Evolutionary conservation across 208 protist genomes (phyloP).

Genomic region (Naegleria fowleri): DNA sequence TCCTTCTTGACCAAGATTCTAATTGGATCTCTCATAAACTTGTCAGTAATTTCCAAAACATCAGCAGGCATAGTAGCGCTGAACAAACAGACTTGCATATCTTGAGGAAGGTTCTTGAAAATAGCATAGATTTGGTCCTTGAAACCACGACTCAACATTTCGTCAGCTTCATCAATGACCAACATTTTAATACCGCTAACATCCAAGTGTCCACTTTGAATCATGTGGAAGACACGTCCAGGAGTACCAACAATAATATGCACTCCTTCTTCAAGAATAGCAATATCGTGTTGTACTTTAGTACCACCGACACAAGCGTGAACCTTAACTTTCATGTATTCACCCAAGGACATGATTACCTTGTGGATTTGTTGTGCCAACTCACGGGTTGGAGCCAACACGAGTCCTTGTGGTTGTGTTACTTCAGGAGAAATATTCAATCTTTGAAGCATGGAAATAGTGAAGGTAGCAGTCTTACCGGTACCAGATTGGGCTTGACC

Average conservation of each 20-base stretch:
- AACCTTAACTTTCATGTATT: slow-evolving; percentile 79
- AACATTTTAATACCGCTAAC: slow-evolving; percentile 80
- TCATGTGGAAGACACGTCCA: slow-evolving; percentile 94
- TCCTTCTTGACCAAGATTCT: slow-evolving; percentile 98
- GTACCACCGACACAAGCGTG: slow-evolving; percentile 81
- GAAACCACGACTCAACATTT: slow-evolving; percentile 93
- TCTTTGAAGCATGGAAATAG: slow-evolving; percentile 78
- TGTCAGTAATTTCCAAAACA: slow-evolving; percentile 94
- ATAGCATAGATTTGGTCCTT: slow-evolving; percentile 98
- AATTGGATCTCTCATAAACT: slow-evolving; percentile 97
- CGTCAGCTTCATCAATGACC: slow-evolving; percentile 98
- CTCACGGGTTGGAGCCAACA: slow-evolving; percentile 92
- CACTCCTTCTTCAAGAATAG: slow-evolving; percentile 74
- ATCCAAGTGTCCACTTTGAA: slow-evolving; percentile 67
- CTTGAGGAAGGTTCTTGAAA: slow-evolving; percentile 89
- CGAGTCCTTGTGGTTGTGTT: slow-evolving; percentile 80
- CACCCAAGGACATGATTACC: slow-evolving; percentile 88
- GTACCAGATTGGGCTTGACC: slow-evolving; percentile 89
- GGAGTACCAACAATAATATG: slow-evolving; percentile 95
- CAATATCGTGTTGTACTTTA: slow-evolving; percentile 88
- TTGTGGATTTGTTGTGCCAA: slow-evolving; percentile 89
- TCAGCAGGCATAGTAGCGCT: slow-evolving; percentile 97
- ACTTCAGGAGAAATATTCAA: slow-evolving; percentile 59
- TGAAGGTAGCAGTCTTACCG: slow-evolving; percentile 98
- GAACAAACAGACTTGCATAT: slow-evolving; percentile 94